Evolutionary conservation across 2,329 filamentous ascomycete species (phyloP), one percentile per base, ranked within the genome.

Genomic region (Colletotrichum tamarilloi): DNA sequence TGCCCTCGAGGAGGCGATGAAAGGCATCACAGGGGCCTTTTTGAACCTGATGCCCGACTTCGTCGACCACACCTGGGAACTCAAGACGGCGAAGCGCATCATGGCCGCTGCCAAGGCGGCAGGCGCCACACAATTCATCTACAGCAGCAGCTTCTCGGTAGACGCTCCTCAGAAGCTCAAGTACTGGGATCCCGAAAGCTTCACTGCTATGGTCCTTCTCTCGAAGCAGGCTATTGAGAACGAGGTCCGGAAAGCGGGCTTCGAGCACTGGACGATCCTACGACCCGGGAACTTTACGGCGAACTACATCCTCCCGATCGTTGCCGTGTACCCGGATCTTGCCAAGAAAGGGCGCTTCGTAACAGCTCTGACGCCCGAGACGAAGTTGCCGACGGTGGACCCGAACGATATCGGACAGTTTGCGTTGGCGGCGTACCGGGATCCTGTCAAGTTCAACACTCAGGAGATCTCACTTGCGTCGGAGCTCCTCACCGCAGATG

Each of bases 221-320:
- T 79, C 79, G 24, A 90, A 90, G 76, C 76, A 79, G 24, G 76
- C 77, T 1, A 81, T 87, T 26, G 87, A 89, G 73, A 72, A 80
- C 1, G 78, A 79, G 24, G 77, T 87, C 4, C 78, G 81, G 24
- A 67, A 75, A 9, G 77, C 79, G 1, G 82, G 82, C 2, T 84
- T 87, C 71, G 74, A 82, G 16, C 74, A 77, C 8, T 89, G 85
- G 83, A 88, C 87, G 0, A 82, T 89, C 26, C 76, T 90, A 2
- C 85, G 86, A 2, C 86, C 86, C 0, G 85, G 84, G 1, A 84
- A 82, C 75, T 89, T 90, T 80, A 87, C 88, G 84, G 81, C 82
- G 24, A 90, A 90, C 76, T 86, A 85, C 73, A 60, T 88, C 5
- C 69, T 78, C 4, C 87, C 87, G 3, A 78, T 84, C 12, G 82